These are phyloP conservation scores for Cercospora citrullina DNA, from an alignment of 2,329 filamentous ascomycete genomes.

Conservation along the genomic window DNA sequence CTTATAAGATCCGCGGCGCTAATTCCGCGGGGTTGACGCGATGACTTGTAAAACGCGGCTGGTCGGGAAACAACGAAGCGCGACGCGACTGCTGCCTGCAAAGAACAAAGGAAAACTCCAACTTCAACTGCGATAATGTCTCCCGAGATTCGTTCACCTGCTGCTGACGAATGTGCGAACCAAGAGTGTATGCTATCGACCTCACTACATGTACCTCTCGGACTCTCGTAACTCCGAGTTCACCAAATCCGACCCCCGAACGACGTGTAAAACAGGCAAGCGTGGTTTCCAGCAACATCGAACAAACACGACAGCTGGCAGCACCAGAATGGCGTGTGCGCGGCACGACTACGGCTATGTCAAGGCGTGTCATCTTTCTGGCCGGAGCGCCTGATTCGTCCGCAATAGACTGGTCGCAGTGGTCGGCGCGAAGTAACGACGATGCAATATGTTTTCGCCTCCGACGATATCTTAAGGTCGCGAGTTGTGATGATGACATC, in stretches of 20 bases:
- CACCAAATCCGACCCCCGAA: not conserved
- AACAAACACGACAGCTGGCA: not conserved
- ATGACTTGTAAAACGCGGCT: not conserved
- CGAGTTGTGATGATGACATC: not conserved
- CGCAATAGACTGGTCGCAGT: constrained; percentile 59
- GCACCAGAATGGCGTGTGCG: constrained; percentile 3
- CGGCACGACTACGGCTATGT: constrained; percentile 3
- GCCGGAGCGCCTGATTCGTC: constrained; percentile 61
- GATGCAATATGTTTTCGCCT: not conserved
- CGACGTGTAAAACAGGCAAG: not conserved
- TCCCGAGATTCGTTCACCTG: not conserved
- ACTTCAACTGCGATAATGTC: not conserved
- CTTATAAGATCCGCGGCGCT: constrained; percentile 9
- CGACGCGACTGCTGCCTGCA: not conserved
- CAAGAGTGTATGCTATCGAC: not conserved
- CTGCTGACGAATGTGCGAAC: not conserved
- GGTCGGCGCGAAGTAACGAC: constrained; percentile 46
- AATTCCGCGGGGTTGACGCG: constrained; percentile 2
- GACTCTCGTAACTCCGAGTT: constrained; percentile 5
- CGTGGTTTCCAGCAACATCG: not conserved
- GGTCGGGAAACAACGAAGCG: not conserved
- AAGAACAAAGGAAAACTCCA: not conserved
- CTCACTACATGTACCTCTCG: not conserved
- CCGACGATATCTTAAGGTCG: constrained; percentile 23
- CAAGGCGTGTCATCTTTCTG: constrained; percentile 48